phyloP scores from a whole-genome alignment of 345 rosid genomes.

The Acer saccharum region DNA sequence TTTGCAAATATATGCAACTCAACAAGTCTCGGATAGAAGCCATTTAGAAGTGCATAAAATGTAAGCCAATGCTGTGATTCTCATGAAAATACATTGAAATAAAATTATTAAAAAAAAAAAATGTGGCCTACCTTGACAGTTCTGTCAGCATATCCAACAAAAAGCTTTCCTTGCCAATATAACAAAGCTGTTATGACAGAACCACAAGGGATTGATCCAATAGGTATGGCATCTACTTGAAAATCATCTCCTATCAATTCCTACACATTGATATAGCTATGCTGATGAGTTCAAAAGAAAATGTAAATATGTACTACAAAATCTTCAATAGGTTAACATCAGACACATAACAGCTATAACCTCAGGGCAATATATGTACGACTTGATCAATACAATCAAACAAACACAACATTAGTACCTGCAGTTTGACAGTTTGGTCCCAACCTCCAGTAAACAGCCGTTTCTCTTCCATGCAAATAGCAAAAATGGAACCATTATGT shows the following conservation, averaged over 20 bases:
- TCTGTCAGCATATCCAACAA: slow-evolving; percentile 71
- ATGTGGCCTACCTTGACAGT: slow-evolving; percentile 54
- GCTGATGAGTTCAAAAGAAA: slow-evolving; percentile 5
- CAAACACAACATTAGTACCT: slow-evolving; percentile 41
- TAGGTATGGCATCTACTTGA: slow-evolving; percentile 44
- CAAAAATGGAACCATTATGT: slow-evolving; percentile 68
- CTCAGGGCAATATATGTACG: not conserved
- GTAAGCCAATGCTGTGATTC: not conserved
- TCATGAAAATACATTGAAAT: not conserved
- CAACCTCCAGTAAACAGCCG: slow-evolving; percentile 84
- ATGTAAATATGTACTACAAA: slow-evolving; percentile 1
- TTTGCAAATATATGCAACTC: not conserved
- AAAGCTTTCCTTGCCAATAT: slow-evolving; percentile 80
- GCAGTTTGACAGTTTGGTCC: slow-evolving; percentile 73
- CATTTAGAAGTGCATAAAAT: not conserved
- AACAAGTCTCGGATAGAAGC: not conserved
- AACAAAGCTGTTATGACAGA: slow-evolving; percentile 71
- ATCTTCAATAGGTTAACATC: not conserved
- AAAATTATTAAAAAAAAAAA: not conserved
- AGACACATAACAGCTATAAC: not conserved
- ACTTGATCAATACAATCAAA: not conserved
- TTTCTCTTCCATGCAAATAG: slow-evolving; percentile 53
- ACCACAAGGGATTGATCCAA: slow-evolving; percentile 70
- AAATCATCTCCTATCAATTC: slow-evolving; percentile 75
- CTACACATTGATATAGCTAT: slow-evolving; percentile 33